Conservation (phyloP, 768 basidiomycete species). For the Boletus reticulatus region DNA sequence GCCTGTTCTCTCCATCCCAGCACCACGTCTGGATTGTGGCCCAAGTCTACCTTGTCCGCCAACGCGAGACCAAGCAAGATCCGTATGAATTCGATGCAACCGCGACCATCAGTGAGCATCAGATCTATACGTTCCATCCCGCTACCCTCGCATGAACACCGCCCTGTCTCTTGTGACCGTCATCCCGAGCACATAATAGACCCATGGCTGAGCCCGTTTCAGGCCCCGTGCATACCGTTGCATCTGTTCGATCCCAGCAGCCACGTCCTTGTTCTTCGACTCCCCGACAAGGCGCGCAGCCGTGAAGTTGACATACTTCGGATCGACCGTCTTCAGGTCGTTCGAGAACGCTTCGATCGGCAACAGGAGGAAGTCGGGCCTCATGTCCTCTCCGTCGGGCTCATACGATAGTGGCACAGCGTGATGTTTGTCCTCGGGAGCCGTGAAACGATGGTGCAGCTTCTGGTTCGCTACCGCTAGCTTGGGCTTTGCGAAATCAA, state of each 20-base stretch:
- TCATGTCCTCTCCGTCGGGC: constrained; percentile 1
- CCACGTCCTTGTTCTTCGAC: constrained; percentile 5
- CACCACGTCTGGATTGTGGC: no score
- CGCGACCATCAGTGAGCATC: neutral
- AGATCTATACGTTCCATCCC: constrained; percentile 3
- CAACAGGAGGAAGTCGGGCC: constrained; percentile 14
- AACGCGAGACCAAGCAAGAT: constrained; percentile 14
- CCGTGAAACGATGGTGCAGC: constrained; percentile 9
- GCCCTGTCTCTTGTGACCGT: no score
- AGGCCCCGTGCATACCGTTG: no score
- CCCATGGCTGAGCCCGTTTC: no score
- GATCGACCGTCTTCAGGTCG: neutral
- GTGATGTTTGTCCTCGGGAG: neutral
- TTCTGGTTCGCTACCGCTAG: neutral
- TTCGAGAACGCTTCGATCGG: constrained; percentile 8
- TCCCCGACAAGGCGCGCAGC: constrained; percentile 5
- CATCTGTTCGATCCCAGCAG: no score
- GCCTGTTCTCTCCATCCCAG: neutral
- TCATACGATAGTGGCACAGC: constrained; percentile 8
- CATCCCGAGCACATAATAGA: no score
- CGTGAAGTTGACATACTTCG: neutral
- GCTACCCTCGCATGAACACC: neutral
- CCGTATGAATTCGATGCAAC: neutral
- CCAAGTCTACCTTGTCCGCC: neutral
- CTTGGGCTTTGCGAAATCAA: neutral